Evolutionary conservation across 108 stramenopile species (phyloP), one percentile per base, ranked within the genome.

Genomic region (Heterococcus sp.): DNA sequence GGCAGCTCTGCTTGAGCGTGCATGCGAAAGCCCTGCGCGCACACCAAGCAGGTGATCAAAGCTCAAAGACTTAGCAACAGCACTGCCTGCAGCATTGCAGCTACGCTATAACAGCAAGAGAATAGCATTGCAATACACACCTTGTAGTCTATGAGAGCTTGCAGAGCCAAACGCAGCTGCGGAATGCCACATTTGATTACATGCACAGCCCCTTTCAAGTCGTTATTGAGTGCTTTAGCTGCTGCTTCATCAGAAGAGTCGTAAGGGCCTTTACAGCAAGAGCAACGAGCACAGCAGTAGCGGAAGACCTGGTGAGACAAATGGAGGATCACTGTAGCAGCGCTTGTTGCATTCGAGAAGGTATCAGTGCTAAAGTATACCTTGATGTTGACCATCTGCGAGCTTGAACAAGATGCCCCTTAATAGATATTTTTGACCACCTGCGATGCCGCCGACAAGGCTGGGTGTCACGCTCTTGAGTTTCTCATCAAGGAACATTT

Each of bases 371-470:
- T n/a, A n/a, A n/a, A n/a, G n/a, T n/a, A n/a, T n/a, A 14, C 26
- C n/a, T n/a, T n/a, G n/a, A n/a, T n/a, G 74, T 1, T 38, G 38
- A 21, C 84, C 84, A 14, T 84, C 84, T 1, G 84, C 84, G 27
- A 84, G 74, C 79, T 84, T 84, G 35, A 84, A 84, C 27, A 84
- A 37, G 28, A 84, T 84, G 21, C 84, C 84, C 34, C 84, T 73
- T 80, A 79, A 80, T 66, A 84, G 32, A 33, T 72, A 84, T 75
- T 84, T 84, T 33, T 65, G 39, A n/a, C 82, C 82, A 3, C 82
- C 83, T 2, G 83, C 83, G n/a, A 74, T 32, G 0, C 83, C 83
- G 2, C 83, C 83, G 8, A 84, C 0, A n/a, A 3, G 1, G 2
- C 2, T 0, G 0, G 73, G 38, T 27, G 73, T 14, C 46, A 58